These are phyloP conservation scores for Spathaspora passalidarum DNA, from an alignment of 805 yeast genomes.

Conservation along the genomic window DNA sequence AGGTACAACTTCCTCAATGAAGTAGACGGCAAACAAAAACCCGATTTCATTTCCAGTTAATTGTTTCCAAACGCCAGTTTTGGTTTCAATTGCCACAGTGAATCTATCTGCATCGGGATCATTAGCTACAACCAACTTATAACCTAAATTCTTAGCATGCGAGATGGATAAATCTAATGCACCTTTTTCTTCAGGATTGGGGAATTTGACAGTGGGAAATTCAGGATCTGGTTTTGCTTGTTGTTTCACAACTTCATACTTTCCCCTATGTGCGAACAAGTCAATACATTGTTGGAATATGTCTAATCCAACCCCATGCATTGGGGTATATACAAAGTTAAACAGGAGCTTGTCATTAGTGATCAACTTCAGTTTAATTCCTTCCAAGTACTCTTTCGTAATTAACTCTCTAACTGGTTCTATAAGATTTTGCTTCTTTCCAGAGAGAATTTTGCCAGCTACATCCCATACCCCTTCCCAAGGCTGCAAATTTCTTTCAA, in stretches of 20 bases:
- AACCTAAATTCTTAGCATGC: conserved; percentile 51
- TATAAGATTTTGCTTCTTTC: conserved; percentile 25
- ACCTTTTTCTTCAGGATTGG: conserved; percentile 95
- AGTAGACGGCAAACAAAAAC: conserved; percentile 69
- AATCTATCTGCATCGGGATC: conserved; percentile 98
- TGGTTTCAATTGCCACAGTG: conserved; percentile 64
- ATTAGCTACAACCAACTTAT: conserved; percentile 71
- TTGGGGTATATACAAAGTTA: conserved; percentile 80
- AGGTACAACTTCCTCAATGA: conserved; percentile 35
- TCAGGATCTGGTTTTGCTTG: conserved; percentile 80
- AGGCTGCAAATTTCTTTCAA: conserved; percentile 60
- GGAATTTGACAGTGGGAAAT: conserved; percentile 83
- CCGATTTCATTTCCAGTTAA: conserved; percentile 93
- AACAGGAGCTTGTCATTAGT: conserved; percentile 23
- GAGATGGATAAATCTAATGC: conserved; percentile 73
- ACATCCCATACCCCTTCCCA: conserved; percentile 53
- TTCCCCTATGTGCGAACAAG: conserved; percentile 27
- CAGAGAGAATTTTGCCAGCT: conserved; percentile 29
- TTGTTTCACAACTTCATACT: conserved; percentile 41
- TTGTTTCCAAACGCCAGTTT: conserved; percentile 60
- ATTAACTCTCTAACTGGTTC: conserved; percentile 41
- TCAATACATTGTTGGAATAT: conserved; percentile 45
- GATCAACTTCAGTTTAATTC: conserved; percentile 28
- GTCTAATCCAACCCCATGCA: conserved; percentile 91
- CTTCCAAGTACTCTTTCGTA: conserved; percentile 37